phyloP scores from a whole-genome alignment of 2,329 filamentous ascomycete species.

The Periconia sp. region DNA sequence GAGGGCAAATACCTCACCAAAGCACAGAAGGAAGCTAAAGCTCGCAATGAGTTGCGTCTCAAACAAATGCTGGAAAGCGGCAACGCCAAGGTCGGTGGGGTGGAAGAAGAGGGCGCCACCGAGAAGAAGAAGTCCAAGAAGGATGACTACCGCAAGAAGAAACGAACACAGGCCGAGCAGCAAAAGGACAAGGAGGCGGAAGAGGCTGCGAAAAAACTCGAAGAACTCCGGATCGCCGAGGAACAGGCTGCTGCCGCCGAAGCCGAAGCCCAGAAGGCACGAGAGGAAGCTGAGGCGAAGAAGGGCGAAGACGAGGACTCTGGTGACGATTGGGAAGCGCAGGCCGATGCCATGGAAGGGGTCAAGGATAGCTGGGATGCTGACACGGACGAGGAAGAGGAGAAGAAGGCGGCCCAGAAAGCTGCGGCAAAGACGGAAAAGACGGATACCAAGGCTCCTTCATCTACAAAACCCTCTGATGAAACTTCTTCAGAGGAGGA shows the following conservation, averaged over 20 bases:
- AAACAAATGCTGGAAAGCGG: slow-evolving; percentile 83
- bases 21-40: slow-evolving; percentile 81
- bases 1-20: slow-evolving; percentile 86
- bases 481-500: slow-evolving; percentile 44
- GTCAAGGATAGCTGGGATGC: slow-evolving; percentile 97
- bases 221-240: slow-evolving; percentile 54
- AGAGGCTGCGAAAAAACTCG: slow-evolving; percentile 58
- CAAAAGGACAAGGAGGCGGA: slow-evolving; percentile 50
- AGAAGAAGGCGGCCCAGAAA: slow-evolving; percentile 45
- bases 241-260: slow-evolving; percentile 77
- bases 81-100: slow-evolving; percentile 61
- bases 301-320: slow-evolving; percentile 66
- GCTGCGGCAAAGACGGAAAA: slow-evolving; percentile 17
- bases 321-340: slow-evolving; percentile 82
- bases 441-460: slow-evolving; percentile 15
- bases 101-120: slow-evolving; percentile 61
- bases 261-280: slow-evolving; percentile 68
- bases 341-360: slow-evolving; percentile 71
- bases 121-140: slow-evolving; percentile 70
- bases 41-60: slow-evolving; percentile 74
- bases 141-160: slow-evolving; percentile 74
- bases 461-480: slow-evolving; percentile 19
- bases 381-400: slow-evolving; percentile 71
- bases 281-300: slow-evolving; percentile 61
- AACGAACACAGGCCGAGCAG: slow-evolving; percentile 63